Base-by-base conservation (phyloP, 768 basidiomycete genomes). In the Boletus rubroflammeus region DNA sequence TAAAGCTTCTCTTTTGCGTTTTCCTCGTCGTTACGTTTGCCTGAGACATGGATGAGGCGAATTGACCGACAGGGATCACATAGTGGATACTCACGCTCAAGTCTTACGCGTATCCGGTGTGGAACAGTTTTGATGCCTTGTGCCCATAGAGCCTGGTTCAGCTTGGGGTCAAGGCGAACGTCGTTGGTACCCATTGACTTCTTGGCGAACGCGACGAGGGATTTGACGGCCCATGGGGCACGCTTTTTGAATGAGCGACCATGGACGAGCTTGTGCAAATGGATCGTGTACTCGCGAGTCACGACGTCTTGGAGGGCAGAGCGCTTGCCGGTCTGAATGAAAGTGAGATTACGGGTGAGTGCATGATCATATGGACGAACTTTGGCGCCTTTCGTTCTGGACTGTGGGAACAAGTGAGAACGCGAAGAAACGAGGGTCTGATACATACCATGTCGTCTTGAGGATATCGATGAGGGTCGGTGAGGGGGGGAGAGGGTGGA, bases 21-120 rank as follows among this genome's bases (percentile, higher is more conserved):
- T 80, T 99, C 96, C 65, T 98, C 95, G 75, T 99, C 96, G 74
- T 98, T 98, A 67, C 97, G 90, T 80, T 95, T 96, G 67, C 96
- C 90, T 94, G 64, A 32, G 15, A 56, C 29, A 14, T 13, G 14
- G 6, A 26, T 64, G 29, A 60, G 51, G 39, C 21, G 15, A 40
- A 4, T 5, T 1, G 32, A 38, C 9, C 1, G 28, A n/a, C 28
- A 3, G 4, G 10, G 6, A 45, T 7, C 8, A 51, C 41, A 29
- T 5, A 25, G 29, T 8, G 14, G 15, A 54, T 26, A 83, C 86
- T 67, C 72, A 93, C 92, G 87, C 81, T 97, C 94, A 55, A 98
- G 88, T 73, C 92, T 88, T 47, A 99, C 86, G 54, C 97, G 82
- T 73, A 98, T 76, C 61, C 97, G 82, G 69, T 91, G 89, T 28